Evolutionary conservation across 768 basidiomycete species (phyloP).

Genomic region (Hysterangium stoloniferum): DNA sequence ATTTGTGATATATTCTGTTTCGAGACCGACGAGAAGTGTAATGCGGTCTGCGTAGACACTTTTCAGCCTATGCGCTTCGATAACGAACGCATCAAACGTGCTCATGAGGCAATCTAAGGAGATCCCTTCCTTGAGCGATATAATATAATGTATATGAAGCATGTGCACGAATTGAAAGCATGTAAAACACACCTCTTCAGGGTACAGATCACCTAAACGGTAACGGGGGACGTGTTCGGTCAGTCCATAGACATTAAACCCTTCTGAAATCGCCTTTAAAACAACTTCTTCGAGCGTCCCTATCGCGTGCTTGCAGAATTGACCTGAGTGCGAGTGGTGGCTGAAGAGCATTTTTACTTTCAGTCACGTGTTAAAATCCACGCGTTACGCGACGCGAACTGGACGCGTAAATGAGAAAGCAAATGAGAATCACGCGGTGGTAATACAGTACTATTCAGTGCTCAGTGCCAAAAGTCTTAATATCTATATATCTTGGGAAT

Average conservation of each 20-base stretch:
- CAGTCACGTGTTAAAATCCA: not conserved
- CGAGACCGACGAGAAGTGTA: conserved; percentile 77
- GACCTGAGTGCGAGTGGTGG: conserved; percentile 89
- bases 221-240: conserved; percentile 94
- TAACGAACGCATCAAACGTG: conserved; percentile 69
- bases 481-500: no score
- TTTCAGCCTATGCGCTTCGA: conserved; percentile 75
- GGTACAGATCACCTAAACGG: conserved; percentile 74
- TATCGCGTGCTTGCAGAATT: conserved; percentile 86
- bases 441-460: no score
- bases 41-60: conserved; percentile 53
- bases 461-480: no score
- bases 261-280: conserved; percentile 64
- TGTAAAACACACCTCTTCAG: conserved; percentile 72
- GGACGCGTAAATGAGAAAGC: not conserved
- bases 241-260: conserved; percentile 78
- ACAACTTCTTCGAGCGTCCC: conserved; percentile 80
- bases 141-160: conserved; percentile 8
- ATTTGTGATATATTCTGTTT: conserved; percentile 82
- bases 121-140: conserved; percentile 42
- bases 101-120: conserved; percentile 40
- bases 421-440: not conserved
- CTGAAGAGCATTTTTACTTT: conserved; percentile 57
- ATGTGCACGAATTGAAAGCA: conserved; percentile 12
- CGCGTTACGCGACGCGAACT: not conserved